Base-by-base conservation (phyloP, 805 yeast genomes). In the Starmerella geochares region DNA sequence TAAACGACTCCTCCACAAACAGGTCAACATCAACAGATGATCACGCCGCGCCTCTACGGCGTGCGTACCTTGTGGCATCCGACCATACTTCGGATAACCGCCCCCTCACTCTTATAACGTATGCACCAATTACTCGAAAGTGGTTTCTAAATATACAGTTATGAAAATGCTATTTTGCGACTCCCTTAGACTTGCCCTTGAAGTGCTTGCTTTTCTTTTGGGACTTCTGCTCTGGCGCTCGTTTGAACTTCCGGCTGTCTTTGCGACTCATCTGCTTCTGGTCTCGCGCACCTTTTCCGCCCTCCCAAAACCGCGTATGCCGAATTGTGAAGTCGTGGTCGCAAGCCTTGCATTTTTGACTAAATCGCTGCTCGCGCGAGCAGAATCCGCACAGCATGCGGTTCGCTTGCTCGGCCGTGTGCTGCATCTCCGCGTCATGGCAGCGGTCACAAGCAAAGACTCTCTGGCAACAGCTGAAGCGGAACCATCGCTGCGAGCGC, bases 251-350 rank as follows among this genome's bases (percentile, higher is more conserved):
- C 16, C 69, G 60, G 14, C 71, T 66, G 48, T 70, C 74, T 52
- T 68, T 69, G n/a, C 67, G 54, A 50, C 69, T 65, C 72, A 70
- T 67, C 42, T 55, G 59, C 21, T 56, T 55, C 23, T 59, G 61
- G 48, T 70, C 71, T n/a, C 74, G 62, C 14, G 70, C 68, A 2
- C 74, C 74, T 36, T 57, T 60, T 0, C 74, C 74, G 20, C 74
- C 74, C 52, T 70, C 74, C 74, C 74, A 70, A 57, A 70, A 71
- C 16, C 68, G 65, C 2, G 72, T 57, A 27, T 50, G 60, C 21
- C 65, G 56, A 9, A 57, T 50, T 13, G 64, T 60, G 46, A 66
- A 70, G 35, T 63, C 60, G 44, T 68, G 69, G 10, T 62, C 59
- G 50, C 74, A 70, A 52, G 55, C 65, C 4, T 51, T 53, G 51